Evolutionary conservation across 495 filamentous ascomycete genomes (phyloP).

Genomic region (Trichoderma erinaceum): DNA sequence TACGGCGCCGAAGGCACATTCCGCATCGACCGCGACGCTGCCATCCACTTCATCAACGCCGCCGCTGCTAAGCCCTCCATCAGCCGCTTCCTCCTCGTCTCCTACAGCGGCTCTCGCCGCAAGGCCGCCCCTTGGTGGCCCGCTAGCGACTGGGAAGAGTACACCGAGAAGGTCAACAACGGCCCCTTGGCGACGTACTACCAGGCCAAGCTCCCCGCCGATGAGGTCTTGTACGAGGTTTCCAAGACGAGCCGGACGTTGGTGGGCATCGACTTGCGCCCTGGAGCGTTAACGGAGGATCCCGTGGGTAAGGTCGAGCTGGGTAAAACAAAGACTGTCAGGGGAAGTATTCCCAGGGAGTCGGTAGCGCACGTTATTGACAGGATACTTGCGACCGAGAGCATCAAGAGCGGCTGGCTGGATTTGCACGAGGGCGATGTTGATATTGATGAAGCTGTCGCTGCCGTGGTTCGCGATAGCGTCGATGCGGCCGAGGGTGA

Average conservation of each 20-base stretch:
- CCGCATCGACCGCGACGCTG: conserved; percentile 60
- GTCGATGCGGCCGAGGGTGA: conserved; percentile 64
- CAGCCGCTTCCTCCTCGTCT: conserved; percentile 69
- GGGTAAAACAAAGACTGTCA: conserved; percentile 50
- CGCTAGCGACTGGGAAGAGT: conserved; percentile 48
- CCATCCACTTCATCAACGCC: conserved; percentile 63
- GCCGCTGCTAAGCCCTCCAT: conserved; percentile 51
- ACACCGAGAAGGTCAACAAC: conserved; percentile 44
- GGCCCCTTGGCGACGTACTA: conserved; percentile 58
- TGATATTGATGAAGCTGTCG: conserved; percentile 54
- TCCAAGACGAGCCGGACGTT: conserved; percentile 40
- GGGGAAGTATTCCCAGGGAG: conserved; percentile 54
- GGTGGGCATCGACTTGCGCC: conserved; percentile 63
- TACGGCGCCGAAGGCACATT: conserved; percentile 54
- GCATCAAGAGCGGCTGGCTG: conserved; percentile 39
- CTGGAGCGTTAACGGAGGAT: conserved; percentile 56
- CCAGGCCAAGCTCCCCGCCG: conserved; percentile 68
- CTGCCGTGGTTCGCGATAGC: conserved; percentile 54
- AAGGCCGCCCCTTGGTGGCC: conserved; percentile 60
- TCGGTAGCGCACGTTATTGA: conserved; percentile 67
- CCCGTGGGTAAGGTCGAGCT: conserved; percentile 57
- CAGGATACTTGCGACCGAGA: conserved; percentile 53
- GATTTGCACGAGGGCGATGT: conserved; percentile 51
- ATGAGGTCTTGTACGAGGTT: conserved; percentile 61
- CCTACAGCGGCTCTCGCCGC: conserved; percentile 56